phyloP scores from a whole-genome alignment of 139 green algal species.

The Chlorella sp. region DNA sequence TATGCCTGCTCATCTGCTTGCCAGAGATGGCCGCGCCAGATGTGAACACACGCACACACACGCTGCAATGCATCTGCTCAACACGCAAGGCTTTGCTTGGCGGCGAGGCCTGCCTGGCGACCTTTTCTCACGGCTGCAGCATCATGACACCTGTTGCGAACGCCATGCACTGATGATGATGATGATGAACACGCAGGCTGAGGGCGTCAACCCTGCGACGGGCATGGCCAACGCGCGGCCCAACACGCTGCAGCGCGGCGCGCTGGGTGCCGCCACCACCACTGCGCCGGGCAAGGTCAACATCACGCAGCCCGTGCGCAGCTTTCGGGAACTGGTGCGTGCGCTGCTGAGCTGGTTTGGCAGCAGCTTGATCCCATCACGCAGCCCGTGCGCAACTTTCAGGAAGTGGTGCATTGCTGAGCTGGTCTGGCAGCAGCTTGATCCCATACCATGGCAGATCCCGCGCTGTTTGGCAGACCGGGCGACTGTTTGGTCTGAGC shows the following conservation, averaged over 20 bases:
- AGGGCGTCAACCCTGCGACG: not conserved
- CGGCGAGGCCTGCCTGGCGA: not conserved
- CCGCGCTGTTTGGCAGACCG: too few relatives aligned
- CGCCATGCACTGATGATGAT: not conserved
- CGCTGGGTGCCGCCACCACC: not conserved
- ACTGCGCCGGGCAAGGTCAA: not conserved
- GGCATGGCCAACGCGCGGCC: not conserved
- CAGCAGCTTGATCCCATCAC: too few relatives aligned
- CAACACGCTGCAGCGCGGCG: constrained; percentile 5
- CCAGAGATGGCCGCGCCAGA: too few relatives aligned
- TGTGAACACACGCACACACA: too few relatives aligned
- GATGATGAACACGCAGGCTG: not conserved
- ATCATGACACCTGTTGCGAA: not conserved
- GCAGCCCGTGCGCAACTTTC: too few relatives aligned
- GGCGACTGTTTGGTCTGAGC: too few relatives aligned
- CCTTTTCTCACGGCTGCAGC: not conserved
- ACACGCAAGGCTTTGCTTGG: not conserved
- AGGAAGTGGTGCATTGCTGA: too few relatives aligned
- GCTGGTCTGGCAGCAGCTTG: too few relatives aligned
- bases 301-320: constrained; percentile 6
- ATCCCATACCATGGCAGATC: too few relatives aligned
- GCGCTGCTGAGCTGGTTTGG: too few relatives aligned
- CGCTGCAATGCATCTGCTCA: not conserved
- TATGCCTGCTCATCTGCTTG: too few relatives aligned
- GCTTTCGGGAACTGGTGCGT: constrained; percentile 16